phyloP scores from a whole-genome alignment of 208 protist species.

The Trypanosoma brucei region DNA sequence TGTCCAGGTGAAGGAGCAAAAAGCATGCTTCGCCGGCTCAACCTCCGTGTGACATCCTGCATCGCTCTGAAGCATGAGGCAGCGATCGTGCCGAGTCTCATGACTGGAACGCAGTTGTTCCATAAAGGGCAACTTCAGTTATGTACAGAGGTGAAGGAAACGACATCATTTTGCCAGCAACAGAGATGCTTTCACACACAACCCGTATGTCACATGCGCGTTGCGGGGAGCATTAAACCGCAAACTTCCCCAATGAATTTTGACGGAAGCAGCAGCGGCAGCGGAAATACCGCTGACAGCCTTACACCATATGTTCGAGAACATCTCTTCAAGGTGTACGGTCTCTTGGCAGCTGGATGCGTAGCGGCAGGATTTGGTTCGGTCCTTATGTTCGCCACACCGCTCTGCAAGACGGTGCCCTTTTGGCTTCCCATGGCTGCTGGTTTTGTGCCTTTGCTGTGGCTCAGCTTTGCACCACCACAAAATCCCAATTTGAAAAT shows the following conservation, averaged over 20 bases:
- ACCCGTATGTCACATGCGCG: constrained; percentile 18
- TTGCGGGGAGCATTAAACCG: constrained; percentile 21
- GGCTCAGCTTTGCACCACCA: constrained; percentile 76
- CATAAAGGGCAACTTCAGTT: not conserved
- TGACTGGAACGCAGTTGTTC: constrained; percentile 5
- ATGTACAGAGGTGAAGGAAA: not conserved
- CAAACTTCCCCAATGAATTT: constrained; percentile 48
- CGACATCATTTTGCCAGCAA: constrained; percentile 5
- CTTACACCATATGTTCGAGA: constrained; percentile 78
- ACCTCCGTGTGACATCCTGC: constrained; percentile 7
- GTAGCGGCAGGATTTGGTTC: constrained; percentile 35
- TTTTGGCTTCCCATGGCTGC: constrained; percentile 83
- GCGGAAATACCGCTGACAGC: constrained; percentile 56
- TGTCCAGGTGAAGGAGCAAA: too few species aligned
- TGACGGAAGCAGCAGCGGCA: constrained; percentile 19
- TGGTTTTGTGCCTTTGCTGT: constrained; percentile 80
- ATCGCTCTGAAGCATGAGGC: not conserved
- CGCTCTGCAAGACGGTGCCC: constrained; percentile 62
- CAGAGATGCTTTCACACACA: constrained; percentile 15
- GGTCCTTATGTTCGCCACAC: constrained; percentile 78
- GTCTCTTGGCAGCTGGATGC: constrained; percentile 53
- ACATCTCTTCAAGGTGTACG: constrained; percentile 83
- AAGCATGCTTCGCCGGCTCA: constrained; percentile 24
- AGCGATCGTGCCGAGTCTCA: constrained; percentile 15
- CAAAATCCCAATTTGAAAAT: constrained; percentile 67